Percentiles rank a stretch among this genome's conserved stretches.
phyloP scores from a whole-genome alignment of 1,284 basidiomycete genomes.

The Cutaneotrichosporon dermatis region DNA sequence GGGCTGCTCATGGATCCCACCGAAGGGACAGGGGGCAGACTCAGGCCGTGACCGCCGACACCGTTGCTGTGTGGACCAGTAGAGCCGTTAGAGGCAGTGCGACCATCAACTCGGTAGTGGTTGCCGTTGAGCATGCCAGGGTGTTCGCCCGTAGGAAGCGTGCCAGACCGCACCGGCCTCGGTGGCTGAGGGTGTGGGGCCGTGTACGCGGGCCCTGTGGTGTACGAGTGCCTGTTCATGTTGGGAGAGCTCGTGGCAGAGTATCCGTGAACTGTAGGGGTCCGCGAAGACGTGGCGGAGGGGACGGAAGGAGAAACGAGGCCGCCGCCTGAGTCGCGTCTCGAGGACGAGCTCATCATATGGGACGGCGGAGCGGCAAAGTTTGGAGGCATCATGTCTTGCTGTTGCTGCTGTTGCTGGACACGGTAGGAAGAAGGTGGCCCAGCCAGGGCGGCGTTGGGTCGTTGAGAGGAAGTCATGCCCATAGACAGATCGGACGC shows the following conservation, averaged over 20 bases:
- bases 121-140: constrained; percentile 10
- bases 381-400: constrained; percentile 14
- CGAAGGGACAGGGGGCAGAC: constrained; percentile 25
- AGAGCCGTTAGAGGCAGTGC: constrained; percentile 7
- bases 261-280: constrained; percentile 21
- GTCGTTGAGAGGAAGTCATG: constrained; percentile 18
- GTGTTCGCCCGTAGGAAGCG: constrained; percentile 38
- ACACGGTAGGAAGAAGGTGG: constrained; percentile 1
- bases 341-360: constrained; percentile 9
- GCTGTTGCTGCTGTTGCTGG: background rate
- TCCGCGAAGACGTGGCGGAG: constrained; percentile 12
- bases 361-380: constrained; percentile 29
- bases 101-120: constrained; percentile 1
- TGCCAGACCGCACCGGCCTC: constrained; percentile 45
- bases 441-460: constrained; percentile 1
- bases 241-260: constrained; percentile 42
- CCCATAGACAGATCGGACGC: constrained; percentile 42
- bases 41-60: constrained; percentile 19
- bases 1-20: constrained; percentile 1
- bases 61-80: constrained; percentile 10
- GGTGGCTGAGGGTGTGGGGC: constrained; percentile 25
- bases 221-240: constrained; percentile 42
- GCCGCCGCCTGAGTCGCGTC: constrained; percentile 20
- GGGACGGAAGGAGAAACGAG: constrained; percentile 10
- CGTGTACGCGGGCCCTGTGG: constrained; percentile 4